A percentile compares a stretch with the other conserved stretches of the same genome.
Conservation (phyloP, 768 basidiomycete species). For the Boletellus ananiceps region DNA sequence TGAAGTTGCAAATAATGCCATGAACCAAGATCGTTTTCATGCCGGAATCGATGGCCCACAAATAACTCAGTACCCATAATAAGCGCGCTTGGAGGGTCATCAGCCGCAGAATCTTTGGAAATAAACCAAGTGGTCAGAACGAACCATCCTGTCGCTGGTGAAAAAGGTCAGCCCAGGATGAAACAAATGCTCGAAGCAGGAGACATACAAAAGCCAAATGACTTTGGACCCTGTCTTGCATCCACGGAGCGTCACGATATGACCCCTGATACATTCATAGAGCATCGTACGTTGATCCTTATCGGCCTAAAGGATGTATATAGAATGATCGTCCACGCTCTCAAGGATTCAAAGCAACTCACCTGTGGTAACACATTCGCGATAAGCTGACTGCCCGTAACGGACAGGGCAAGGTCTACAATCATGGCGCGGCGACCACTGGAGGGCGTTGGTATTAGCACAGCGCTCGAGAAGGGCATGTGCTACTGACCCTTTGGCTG, state of each 20-base stretch:
- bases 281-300: constrained; percentile 79
- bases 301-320: constrained; percentile 51
- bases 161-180: constrained; percentile 1
- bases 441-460: constrained; percentile 26
- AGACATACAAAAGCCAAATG: constrained; percentile 76
- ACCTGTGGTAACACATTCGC: constrained; percentile 77
- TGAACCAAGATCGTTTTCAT: constrained; percentile 27
- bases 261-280: constrained; percentile 82
- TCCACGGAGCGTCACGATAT: constrained; percentile 85
- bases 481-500: constrained; percentile 62
- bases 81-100: constrained; percentile 45
- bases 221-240: constrained; percentile 91
- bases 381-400: constrained; percentile 82
- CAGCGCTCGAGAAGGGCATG: not conserved
- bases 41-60: constrained; percentile 9
- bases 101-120: constrained; percentile 11
- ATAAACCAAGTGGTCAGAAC: constrained; percentile 4
- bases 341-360: constrained; percentile 17
- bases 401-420: constrained; percentile 79
- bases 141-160: constrained; percentile 56
- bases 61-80: constrained; percentile 50
- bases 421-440: constrained; percentile 78
- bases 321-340: constrained; percentile 7
- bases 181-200: not conserved
- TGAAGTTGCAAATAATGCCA: constrained; percentile 21